phyloP scores from a whole-genome alignment of 2,329 filamentous ascomycete species.

The Elsinoe ampelina region DNA sequence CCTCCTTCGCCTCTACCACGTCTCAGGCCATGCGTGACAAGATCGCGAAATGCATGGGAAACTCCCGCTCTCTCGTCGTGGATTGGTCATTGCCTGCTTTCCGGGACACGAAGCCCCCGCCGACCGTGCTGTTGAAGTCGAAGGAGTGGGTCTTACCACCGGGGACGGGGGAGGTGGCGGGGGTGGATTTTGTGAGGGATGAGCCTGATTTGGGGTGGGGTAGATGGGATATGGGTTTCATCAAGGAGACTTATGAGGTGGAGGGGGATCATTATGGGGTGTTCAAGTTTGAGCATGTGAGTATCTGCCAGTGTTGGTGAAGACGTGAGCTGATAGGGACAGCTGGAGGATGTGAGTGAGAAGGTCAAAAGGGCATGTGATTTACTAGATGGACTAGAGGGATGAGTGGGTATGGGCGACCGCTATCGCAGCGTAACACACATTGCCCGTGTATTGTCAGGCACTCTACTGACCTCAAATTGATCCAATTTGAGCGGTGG shows the following conservation, averaged over 20 bases:
- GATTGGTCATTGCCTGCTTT: background rate
- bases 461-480: too few species aligned
- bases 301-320: background rate
- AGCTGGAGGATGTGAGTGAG: background rate
- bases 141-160: background rate
- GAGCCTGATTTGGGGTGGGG: background rate
- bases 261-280: slow-evolving; percentile 1
- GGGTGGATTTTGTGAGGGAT: background rate
- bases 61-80: background rate
- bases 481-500: too few species aligned
- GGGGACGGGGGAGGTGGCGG: background rate
- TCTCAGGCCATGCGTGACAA: slow-evolving; percentile 6
- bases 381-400: too few species aligned
- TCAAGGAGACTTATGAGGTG: background rate
- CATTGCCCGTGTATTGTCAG: too few species aligned
- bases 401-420: too few species aligned
- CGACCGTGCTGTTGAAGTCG: background rate
- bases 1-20: background rate
- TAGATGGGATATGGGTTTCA: background rate
- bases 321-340: background rate
- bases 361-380: background rate
- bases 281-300: slow-evolving; percentile 9
- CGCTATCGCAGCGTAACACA: too few species aligned
- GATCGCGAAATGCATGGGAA: background rate
- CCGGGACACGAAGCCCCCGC: background rate